phyloP scores from a whole-genome alignment of 768 basidiomycete species.

The Mycena vitilis region DNA sequence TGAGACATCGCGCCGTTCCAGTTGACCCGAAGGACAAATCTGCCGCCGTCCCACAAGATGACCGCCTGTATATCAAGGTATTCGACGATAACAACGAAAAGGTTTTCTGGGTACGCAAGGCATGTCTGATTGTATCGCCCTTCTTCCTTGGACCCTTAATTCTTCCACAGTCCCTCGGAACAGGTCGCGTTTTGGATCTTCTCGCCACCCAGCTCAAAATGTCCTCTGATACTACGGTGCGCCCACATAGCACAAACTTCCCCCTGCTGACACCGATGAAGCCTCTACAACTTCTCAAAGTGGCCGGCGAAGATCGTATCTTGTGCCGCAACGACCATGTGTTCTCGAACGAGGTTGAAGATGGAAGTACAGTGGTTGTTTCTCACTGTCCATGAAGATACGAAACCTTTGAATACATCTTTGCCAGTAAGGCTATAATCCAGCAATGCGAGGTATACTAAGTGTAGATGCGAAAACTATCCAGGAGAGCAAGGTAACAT shows the following conservation, averaged over 20 bases:
- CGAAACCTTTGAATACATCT: conserved; percentile 50
- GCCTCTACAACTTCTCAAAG: conserved; percentile 55
- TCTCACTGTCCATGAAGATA: conserved; percentile 22
- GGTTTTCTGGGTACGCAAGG: conserved; percentile 81
- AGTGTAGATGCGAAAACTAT: conserved; percentile 40
- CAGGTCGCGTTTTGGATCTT: conserved; percentile 74
- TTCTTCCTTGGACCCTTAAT: neutral
- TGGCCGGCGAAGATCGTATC: conserved; percentile 38
- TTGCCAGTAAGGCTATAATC: conserved; percentile 53
- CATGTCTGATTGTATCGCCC: conserved; percentile 42
- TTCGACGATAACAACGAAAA: conserved; percentile 50
- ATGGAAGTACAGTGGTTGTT: conserved; percentile 55
- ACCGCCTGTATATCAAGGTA: conserved; percentile 71
- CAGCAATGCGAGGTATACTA: conserved; percentile 58
- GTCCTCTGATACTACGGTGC: conserved; percentile 46
- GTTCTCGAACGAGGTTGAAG: conserved; percentile 64
- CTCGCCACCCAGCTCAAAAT: conserved; percentile 53
- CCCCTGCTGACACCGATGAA: conserved; percentile 37
- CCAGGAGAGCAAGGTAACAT: conserved; percentile 27
- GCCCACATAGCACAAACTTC: neutral
- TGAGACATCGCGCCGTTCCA: conserved; percentile 77
- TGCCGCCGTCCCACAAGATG: conserved; percentile 58
- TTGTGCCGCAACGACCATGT: conserved; percentile 60
- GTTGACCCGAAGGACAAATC: conserved; percentile 68
- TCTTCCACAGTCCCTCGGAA: conserved; percentile 57